A percentile compares a stretch with the other conserved stretches of the same genome.
These are phyloP conservation scores for Akanthomyces uredinophilus DNA, from an alignment of 2,329 filamentous ascomycete genomes.

Conservation along the genomic window DNA sequence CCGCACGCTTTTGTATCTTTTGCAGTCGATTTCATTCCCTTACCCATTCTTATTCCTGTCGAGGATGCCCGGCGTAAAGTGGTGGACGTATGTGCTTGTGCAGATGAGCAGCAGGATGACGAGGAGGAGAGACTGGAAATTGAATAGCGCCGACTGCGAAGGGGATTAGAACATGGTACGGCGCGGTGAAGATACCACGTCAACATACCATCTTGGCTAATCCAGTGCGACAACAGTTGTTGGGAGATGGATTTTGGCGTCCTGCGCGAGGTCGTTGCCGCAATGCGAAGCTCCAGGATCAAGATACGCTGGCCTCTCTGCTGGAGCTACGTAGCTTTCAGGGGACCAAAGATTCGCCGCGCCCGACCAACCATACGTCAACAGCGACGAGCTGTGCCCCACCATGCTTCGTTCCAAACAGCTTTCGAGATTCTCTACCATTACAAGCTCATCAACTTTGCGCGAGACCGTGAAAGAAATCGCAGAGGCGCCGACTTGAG, in stretches of 20 bases:
- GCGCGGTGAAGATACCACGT: neutral
- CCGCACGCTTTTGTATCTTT: neutral
- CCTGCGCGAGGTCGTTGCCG: neutral
- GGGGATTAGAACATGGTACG: neutral
- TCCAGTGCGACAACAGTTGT: too few relatives aligned
- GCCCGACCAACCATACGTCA: slow-evolving; percentile 17
- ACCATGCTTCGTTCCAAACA: slow-evolving; percentile 10
- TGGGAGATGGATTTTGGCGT: neutral
- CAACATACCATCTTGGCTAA: slow-evolving; percentile 24
- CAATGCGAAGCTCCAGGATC: neutral
- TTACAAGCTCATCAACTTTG: neutral
- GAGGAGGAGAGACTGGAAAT: slow-evolving; percentile 94
- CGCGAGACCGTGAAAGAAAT: neutral
- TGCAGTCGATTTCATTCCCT: slow-evolving; percentile 20
- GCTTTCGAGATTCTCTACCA: neutral
- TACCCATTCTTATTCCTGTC: slow-evolving; percentile 92
- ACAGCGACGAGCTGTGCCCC: neutral
- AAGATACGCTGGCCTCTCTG: slow-evolving; percentile 11
- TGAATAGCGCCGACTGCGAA: slow-evolving; percentile 86
- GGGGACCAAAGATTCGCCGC: slow-evolving; percentile 36
- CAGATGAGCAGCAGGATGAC: slow-evolving; percentile 94
- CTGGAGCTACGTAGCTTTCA: slow-evolving; percentile 8
- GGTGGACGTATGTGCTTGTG: slow-evolving; percentile 90
- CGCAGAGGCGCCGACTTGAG: neutral
- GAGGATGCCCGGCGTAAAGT: slow-evolving; percentile 81